Evolutionary conservation across 768 basidiomycete species (phyloP), one percentile per base, ranked within the genome.

Genomic region (Auriculariales sp.): DNA sequence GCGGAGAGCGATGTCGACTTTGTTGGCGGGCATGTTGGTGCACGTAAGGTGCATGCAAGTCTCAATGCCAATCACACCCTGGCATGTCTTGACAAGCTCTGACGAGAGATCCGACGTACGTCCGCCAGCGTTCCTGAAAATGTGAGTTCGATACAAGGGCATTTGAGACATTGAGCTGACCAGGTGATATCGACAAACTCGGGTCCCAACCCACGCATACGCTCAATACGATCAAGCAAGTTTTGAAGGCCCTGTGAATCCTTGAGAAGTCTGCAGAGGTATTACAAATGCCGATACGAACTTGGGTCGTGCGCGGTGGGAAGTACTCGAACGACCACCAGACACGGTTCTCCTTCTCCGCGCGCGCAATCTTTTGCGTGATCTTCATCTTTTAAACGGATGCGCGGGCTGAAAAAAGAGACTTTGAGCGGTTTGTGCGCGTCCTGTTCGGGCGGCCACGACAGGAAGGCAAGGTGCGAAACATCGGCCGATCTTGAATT

Each of bases 281-380:
- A 28, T 36, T 46, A 46, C 47, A 15, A 30, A 46, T 46, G 15
- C 36, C 25, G 27, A 49, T 32, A 59, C 65, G 52, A 54, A 90
- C 89, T 79, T 94, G 92, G 46, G 90, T 90, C 29, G 92, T 95
- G 55, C 92, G 73, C 19, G 89, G 93, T 50, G 95, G 94, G 60
- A 99, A 98, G 68, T 92, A 98, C 63, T 99, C 94, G 63, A 99
- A 98, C 31, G 89, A 92, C 93, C 93, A 99, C 85, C 92, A 95
- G 52, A 88, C 69, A 59, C 89, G 80, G 55, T 83, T 81, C 58
- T 94, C 85, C 62, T 83, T 81, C 53, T 78, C 69, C 45, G 87
- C 87, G 64, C 88, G 79, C 55, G 81, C 74, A 39, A 97, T 88
- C 71, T 94, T 97, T 66, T 92, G 79, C 57, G 82, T 90, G 65